These are phyloP conservation scores for Apocynum venetum DNA, from an alignment of 257 asterid species.

Conservation along the genomic window DNA sequence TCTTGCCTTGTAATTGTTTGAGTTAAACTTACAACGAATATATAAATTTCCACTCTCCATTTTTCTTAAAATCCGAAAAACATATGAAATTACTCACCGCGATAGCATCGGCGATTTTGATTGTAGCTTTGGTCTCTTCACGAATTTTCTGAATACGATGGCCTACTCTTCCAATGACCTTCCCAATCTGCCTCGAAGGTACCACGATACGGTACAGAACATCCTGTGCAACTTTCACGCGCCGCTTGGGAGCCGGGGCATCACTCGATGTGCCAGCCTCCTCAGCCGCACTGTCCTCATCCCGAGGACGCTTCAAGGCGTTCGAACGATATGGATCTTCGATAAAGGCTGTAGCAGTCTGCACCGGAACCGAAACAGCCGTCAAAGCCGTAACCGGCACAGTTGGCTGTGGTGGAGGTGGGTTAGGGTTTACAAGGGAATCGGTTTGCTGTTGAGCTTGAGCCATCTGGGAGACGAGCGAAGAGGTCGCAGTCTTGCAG, in stretches of 20 bases:
- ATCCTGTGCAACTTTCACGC: conserved; percentile 58
- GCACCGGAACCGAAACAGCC: conserved; percentile 15
- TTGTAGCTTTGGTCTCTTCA: conserved; percentile 74
- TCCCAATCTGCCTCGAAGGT: conserved; percentile 93
- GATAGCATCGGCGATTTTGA: conserved; percentile 84
- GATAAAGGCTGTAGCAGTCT: conserved; percentile 11
- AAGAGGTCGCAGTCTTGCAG: neutral
- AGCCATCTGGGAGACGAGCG: conserved; percentile 30
- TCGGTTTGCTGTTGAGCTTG: conserved; percentile 26
- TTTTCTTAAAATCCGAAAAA: neutral
- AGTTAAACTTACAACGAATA: neutral
- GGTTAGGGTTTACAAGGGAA: conserved; percentile 34
- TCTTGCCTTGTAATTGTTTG: neutral
- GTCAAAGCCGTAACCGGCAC: conserved; percentile 14
- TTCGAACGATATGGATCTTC: conserved; percentile 30
- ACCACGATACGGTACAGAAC: conserved; percentile 80
- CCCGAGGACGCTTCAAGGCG: conserved; percentile 61
- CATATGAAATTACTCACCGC: conserved; percentile 32
- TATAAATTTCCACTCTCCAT: neutral
- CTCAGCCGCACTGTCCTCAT: conserved; percentile 42
- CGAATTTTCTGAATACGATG: conserved; percentile 92
- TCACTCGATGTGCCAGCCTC: conserved; percentile 40
- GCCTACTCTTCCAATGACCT: conserved; percentile 89
- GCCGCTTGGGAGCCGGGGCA: conserved; percentile 65
- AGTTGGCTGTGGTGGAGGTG: conserved; percentile 21